Evolutionary conservation across 768 basidiomycete genomes (phyloP), one percentile per base, ranked within the genome.

Genomic region (Amanita rimosa): DNA sequence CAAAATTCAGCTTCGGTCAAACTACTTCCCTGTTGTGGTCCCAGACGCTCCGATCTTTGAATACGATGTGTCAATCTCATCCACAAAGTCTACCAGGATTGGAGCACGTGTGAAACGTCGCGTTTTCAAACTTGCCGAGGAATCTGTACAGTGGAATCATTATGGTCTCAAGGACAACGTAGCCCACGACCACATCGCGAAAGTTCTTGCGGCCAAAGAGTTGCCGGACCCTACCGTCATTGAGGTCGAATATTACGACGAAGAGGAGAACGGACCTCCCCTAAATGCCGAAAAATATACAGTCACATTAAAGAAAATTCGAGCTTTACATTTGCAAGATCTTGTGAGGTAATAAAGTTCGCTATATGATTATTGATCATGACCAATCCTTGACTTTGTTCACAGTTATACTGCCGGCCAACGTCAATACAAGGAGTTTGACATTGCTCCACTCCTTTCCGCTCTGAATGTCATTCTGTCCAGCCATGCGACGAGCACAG

Each of bases 381-480:
- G 38, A 39, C 38, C 16, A 5, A 17, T 21, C 8, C 37, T 38
- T 17, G 16, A 38, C 29, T 39, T 21, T 11, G 11, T 19, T 10
- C 17, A 13, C 10, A 76, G 74, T 24, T 76, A 79, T 58, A 66
- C 85, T 14, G 60, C 59, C 1, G 87, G 85, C 1, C 58, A 73
- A 6, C 67, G 69, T 3, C 69, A 76, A 49, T 74, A 78, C 53
- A 69, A 74, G 36, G 69, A 69, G 38, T 73, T 75, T 33, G 82
- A 86, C 44, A 70, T 78, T 1, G 61, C 68, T 46, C 82, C 83
- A 0, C 54, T 78, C 13, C 64, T 85, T 4, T 71, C 83, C 7
- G 82, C 81, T 3, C 57, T 85, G 42, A 85, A 87, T 57, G 63
- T 86, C 19, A 67, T 85, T 44, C 62, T 85, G 4, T 73, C 78